These are phyloP conservation scores for Ceriops decandra DNA, from an alignment of 345 rosid genomes.

Conservation along the genomic window DNA sequence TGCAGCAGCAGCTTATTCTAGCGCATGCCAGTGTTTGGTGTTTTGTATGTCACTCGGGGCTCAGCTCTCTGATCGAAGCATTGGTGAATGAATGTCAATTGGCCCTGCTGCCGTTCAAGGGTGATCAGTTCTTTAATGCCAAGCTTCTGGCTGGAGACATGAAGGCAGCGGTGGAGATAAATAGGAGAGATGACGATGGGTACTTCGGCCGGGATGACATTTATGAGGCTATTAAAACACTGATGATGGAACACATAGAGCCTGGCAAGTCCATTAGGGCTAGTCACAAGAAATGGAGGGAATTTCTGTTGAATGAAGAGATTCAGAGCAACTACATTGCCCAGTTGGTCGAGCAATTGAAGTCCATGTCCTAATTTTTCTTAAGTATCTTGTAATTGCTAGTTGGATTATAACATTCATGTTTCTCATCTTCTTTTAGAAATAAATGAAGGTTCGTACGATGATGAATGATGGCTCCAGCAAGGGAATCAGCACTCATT, in stretches of 20 bases:
- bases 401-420: no score
- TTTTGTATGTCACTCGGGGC: constrained; percentile 29
- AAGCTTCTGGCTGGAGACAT: constrained; percentile 26
- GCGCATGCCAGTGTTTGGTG: constrained; percentile 28
- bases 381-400: no score
- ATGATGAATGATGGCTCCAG: no score
- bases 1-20: constrained; percentile 31
- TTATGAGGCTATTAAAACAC: constrained; percentile 21
- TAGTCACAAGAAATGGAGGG: constrained; percentile 31
- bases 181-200: constrained; percentile 32
- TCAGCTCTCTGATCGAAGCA: constrained; percentile 34
- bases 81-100: constrained; percentile 30
- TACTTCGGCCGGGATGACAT: constrained; percentile 26
- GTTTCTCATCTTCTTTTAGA: no score
- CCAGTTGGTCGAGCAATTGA: constrained; percentile 22
- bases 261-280: constrained; percentile 23
- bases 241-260: constrained; percentile 34
- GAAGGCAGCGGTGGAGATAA: constrained; percentile 30
- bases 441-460: no score
- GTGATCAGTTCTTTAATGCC: constrained; percentile 38
- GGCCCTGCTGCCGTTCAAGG: constrained; percentile 36
- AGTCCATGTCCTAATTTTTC: constrained; percentile 13
- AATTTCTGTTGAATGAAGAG: constrained; percentile 25
- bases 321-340: constrained; percentile 19
- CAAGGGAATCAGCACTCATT: no score